Base-by-base conservation (phyloP, 495 filamentous ascomycete genomes). In the Pseudoneurospora amorphoporcata region DNA sequence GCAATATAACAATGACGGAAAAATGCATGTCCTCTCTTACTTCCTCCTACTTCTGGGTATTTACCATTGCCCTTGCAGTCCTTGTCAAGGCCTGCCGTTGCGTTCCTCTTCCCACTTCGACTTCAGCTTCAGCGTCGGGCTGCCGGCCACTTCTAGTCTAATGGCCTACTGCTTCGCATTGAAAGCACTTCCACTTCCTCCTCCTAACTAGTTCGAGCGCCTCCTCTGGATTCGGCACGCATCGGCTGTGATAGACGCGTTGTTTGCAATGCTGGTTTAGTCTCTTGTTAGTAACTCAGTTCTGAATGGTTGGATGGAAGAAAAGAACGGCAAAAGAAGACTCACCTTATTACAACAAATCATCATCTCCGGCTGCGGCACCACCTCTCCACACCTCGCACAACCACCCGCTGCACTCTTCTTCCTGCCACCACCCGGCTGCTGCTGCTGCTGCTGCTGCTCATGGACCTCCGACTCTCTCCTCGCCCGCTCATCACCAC, bases 331-430 rank as follows among this genome's bases (percentile, higher is more conserved):
- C 23, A 74, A 72, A 40, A 69, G 61, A 23, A 23, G 23, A 77
- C 81, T 73, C 71, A 86, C 84, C 78, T 82, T 77, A 71, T 84
- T 84, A 17, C 77, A 75, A 74, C 84, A 86, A 38, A 84, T 76
- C 69, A 85, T 42, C 72, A 83, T 77, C 5, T 72, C 73, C 8
- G 79, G 76, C 8, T 81, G 80, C 5, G 82, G 74, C 42, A 85
- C 80, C 10, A 80, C 79, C 71, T 81, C 78, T 2, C 80, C 80
- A 70, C 84, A 86, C 5, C 75, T 72, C 0, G 75, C 73, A 65
- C 83, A 84, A 29, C 84, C 83, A 7, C 79, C 81, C 14, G 80
- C 81, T 69, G 78, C 76, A 43, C 73, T 75, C 39, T 77, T 75
- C 19, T 68, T 77, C 74, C 77, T 72, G 70, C 76, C 9, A 39